phyloP scores from a whole-genome alignment of 805 yeast species.

The Schwanniomyces yamadae region DNA sequence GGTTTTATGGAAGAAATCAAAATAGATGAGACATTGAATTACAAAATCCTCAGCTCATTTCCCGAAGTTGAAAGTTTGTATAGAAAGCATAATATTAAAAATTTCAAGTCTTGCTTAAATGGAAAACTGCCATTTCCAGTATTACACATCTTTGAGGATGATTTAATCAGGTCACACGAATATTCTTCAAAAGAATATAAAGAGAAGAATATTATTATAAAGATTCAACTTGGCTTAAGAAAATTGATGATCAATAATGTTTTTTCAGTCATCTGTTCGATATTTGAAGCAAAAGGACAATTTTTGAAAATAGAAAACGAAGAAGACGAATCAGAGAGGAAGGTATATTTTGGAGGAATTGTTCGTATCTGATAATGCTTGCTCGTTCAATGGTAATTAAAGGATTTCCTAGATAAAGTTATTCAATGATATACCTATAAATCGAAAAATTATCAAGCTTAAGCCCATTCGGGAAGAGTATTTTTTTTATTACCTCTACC shows the following conservation, averaged over 20 bases:
- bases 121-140: conserved; percentile 14
- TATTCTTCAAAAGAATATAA: conserved; percentile 12
- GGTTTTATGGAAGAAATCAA: conserved; percentile 49
- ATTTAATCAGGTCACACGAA: conserved; percentile 24
- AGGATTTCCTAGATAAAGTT: neutral
- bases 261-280: conserved; percentile 25
- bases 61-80: conserved; percentile 16
- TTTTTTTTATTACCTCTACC: conserved; percentile 18
- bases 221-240: conserved; percentile 13
- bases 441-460: too few species aligned
- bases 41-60: conserved; percentile 19
- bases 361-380: conserved; percentile 22
- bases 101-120: neutral
- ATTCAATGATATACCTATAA: too few species aligned
- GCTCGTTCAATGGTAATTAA: too few species aligned
- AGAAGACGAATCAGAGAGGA: conserved; percentile 20
- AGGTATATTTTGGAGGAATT: conserved; percentile 27
- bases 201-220: conserved; percentile 16
- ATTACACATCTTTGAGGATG: conserved; percentile 30
- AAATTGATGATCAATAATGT: conserved; percentile 21
- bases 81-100: conserved; percentile 5
- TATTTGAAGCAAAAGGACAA: conserved; percentile 21
- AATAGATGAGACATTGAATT: conserved; percentile 18
- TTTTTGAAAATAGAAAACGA: conserved; percentile 18
- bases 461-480: conserved; percentile 34